Conservation (phyloP, 139 green algal genomes). For the Tetraselmis striata region DNA sequence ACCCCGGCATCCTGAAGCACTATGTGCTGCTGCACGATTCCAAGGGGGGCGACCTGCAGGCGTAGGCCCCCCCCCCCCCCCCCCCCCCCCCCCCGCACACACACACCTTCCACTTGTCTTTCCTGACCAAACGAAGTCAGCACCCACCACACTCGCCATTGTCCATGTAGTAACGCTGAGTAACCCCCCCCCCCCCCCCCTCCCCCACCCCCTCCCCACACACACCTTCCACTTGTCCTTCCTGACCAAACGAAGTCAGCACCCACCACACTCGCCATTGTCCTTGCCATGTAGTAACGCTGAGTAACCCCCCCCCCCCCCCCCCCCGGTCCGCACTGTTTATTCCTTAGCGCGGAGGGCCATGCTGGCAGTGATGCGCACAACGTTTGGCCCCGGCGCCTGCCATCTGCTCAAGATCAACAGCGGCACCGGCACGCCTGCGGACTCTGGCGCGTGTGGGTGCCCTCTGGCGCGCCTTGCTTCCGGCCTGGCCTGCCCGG, state of each 20-base stretch:
- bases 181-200: not conserved
- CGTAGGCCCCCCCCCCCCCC: not conserved
- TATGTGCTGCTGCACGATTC: conserved; percentile 65
- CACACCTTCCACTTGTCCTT: not conserved
- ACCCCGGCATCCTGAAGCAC: conserved; percentile 34
- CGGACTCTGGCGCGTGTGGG: conserved; percentile 10
- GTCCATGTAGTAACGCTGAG: no score
- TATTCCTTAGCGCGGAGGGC: not conserved
- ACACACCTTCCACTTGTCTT: not conserved
- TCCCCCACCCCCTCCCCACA: not conserved
- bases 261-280: not conserved
- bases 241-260: not conserved
- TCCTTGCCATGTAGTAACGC: not conserved
- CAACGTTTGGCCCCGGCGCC: conserved; percentile 20
- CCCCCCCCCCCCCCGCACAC: not conserved
- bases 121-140: not conserved
- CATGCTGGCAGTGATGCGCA: conserved; percentile 29
- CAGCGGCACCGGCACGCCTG: conserved; percentile 7
- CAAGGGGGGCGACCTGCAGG: not conserved
- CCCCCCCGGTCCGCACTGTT: no score
- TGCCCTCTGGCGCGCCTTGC: conserved; percentile 29
- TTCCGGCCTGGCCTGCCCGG: not conserved
- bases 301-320: no score
- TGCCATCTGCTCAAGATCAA: conserved; percentile 55
- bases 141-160: not conserved